Conservation (phyloP, 2,329 filamentous ascomycete genomes). For the Aspergillus proliferans region DNA sequence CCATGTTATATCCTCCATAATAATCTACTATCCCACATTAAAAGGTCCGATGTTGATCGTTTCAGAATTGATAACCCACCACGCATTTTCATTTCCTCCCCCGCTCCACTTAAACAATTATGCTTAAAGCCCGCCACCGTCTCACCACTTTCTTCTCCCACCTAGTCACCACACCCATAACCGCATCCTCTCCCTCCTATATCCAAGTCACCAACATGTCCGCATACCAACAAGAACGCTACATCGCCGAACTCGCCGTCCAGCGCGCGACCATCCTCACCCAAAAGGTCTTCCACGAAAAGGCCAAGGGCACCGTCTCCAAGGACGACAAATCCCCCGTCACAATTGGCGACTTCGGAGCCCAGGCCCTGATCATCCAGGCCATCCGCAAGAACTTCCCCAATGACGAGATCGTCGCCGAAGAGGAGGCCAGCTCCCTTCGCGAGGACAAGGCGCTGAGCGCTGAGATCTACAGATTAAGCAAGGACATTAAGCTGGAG, state of each 20-base stretch:
- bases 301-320: conserved; percentile 86
- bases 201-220: conserved; percentile 32
- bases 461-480: conserved; percentile 76
- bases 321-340: conserved; percentile 96
- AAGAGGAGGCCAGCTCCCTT: conserved; percentile 83
- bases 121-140: conserved; percentile 34
- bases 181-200: conserved; percentile 13
- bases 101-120: conserved; percentile 9
- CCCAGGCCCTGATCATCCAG: conserved; percentile 90
- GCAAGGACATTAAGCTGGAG: conserved; percentile 63
- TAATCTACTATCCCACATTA: too few species aligned
- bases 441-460: conserved; percentile 64
- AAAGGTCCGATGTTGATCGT: too few species aligned
- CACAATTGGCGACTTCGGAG: conserved; percentile 96
- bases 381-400: conserved; percentile 89
- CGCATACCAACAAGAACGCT: conserved; percentile 67
- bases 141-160: conserved; percentile 32
- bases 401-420: conserved; percentile 81
- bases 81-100: too few species aligned
- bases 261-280: conserved; percentile 74
- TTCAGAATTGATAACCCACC: too few species aligned
- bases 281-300: conserved; percentile 74
- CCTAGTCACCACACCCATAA: conserved; percentile 16
- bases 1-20: too few species aligned
- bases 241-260: conserved; percentile 79